Percentiles rank a stretch among this genome's conserved stretches.
phyloP scores from a whole-genome alignment of 306 rosid species.

The Potentilla sterilis region DNA sequence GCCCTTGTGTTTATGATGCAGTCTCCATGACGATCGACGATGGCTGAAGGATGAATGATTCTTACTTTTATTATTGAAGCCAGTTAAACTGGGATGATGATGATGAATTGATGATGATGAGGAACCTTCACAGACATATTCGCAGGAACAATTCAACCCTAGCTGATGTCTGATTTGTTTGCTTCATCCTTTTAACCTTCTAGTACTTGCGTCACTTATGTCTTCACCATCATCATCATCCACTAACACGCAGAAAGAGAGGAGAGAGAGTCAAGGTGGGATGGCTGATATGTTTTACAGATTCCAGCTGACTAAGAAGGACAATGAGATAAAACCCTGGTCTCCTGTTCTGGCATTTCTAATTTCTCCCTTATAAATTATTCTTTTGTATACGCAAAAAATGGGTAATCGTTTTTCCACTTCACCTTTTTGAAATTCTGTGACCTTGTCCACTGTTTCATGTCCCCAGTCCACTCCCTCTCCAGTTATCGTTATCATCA shows the following conservation, averaged over 20 bases:
- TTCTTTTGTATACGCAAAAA: constrained; percentile 38
- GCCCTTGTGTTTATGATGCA: neutral
- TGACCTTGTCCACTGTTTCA: constrained; percentile 32
- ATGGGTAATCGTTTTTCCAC: constrained; percentile 31
- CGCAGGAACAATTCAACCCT: constrained; percentile 15
- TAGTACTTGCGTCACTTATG: constrained; percentile 17
- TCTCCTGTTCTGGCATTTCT: constrained; percentile 45
- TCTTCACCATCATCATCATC: constrained; percentile 22
- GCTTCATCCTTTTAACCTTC: constrained; percentile 16
- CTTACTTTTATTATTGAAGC: neutral
- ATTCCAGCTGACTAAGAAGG: constrained; percentile 45
- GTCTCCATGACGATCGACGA: neutral
- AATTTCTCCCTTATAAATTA: constrained; percentile 26
- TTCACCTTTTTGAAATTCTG: constrained; percentile 53
- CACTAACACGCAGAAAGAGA: constrained; percentile 11
- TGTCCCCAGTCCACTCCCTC: constrained; percentile 38
- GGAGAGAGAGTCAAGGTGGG: constrained; percentile 37
- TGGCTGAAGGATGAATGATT: neutral
- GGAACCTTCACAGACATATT: constrained; percentile 14
- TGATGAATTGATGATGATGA: neutral
- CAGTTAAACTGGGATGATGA: neutral
- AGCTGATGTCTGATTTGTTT: constrained; percentile 14
- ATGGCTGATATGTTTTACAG: constrained; percentile 22
- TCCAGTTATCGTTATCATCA: constrained; percentile 48
- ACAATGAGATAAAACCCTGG: constrained; percentile 49